A percentile compares a stretch with the other conserved stretches of the same genome.
These are phyloP conservation scores for Excoecaria cochinchinensis DNA, from an alignment of 345 rosid species.

Conservation along the genomic window DNA sequence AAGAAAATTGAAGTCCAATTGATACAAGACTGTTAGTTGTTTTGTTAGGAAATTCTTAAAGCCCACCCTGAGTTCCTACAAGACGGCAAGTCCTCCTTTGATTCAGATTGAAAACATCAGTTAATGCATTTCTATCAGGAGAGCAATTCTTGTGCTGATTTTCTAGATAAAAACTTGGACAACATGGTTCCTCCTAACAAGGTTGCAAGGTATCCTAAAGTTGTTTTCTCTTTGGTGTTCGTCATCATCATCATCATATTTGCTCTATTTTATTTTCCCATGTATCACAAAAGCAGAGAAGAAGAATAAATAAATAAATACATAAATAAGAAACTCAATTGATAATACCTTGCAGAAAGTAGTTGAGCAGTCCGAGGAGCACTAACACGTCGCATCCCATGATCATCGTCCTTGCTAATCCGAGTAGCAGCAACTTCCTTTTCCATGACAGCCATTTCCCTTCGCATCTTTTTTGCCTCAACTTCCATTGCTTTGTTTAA, in stretches of 20 bases:
- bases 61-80: no score
- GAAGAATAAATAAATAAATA: no score
- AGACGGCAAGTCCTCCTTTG: no score
- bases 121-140: background rate
- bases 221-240: background rate
- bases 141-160: background rate
- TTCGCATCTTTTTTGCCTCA: slow-evolving; percentile 45
- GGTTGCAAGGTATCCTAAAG: background rate
- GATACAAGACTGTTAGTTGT: no score
- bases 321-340: no score
- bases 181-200: background rate
- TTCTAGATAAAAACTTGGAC: background rate
- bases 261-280: no score
- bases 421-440: slow-evolving; percentile 45
- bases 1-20: no score
- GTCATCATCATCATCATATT: no score
- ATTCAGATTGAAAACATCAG: no score
- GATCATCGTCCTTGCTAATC: slow-evolving; percentile 31
- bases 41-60: no score
- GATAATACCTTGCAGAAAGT: slow-evolving; percentile 36
- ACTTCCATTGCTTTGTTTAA: slow-evolving; percentile 47
- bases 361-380: slow-evolving; percentile 35
- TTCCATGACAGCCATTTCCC: slow-evolving; percentile 45
- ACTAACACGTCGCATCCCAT: slow-evolving; percentile 33
- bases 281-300: no score